Percentiles rank a stretch among this genome's conserved stretches.
Conservation (phyloP, 1,139 yeast species). For the Suhomyces ambrosiae region DNA sequence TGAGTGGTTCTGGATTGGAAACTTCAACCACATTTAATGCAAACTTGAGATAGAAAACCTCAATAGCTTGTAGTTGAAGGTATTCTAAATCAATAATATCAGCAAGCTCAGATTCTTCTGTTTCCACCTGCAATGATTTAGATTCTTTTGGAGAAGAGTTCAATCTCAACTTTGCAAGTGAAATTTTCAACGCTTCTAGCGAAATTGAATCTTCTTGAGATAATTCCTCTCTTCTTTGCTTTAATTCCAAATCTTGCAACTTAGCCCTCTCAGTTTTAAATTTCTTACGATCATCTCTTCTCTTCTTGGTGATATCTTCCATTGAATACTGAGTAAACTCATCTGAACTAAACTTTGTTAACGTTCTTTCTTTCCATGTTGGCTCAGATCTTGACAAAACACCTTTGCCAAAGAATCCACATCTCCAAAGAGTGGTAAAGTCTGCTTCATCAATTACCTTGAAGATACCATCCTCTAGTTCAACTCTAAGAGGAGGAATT, state of each 20-base stretch:
- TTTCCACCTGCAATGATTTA: slow-evolving; percentile 21
- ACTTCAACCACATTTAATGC: slow-evolving; percentile 50
- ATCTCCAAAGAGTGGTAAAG: slow-evolving; percentile 70
- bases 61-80: slow-evolving; percentile 75
- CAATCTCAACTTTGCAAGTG: slow-evolving; percentile 21
- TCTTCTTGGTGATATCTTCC: slow-evolving; percentile 74
- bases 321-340: slow-evolving; percentile 35
- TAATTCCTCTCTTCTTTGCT: slow-evolving; percentile 28
- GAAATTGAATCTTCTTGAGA: slow-evolving; percentile 26
- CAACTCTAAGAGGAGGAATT: slow-evolving; percentile 27
- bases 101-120: not conserved
- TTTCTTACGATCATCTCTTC: slow-evolving; percentile 72
- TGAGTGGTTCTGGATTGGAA: slow-evolving; percentile 9
- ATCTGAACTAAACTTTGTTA: slow-evolving; percentile 41
- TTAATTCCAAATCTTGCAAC: slow-evolving; percentile 39
- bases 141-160: slow-evolving; percentile 3
- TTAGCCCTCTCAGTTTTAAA: slow-evolving; percentile 62
- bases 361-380: slow-evolving; percentile 74
- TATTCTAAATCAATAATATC: slow-evolving; percentile 52
- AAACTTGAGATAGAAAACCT: slow-evolving; percentile 64
- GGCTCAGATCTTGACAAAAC: slow-evolving; percentile 88
- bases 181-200: slow-evolving; percentile 29
- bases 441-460: slow-evolving; percentile 46
- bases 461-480: slow-evolving; percentile 39
- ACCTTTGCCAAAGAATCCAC: slow-evolving; percentile 96